Conservation (phyloP, 2,329 filamentous ascomycete genomes). For the Zasmidium cellare region DNA sequence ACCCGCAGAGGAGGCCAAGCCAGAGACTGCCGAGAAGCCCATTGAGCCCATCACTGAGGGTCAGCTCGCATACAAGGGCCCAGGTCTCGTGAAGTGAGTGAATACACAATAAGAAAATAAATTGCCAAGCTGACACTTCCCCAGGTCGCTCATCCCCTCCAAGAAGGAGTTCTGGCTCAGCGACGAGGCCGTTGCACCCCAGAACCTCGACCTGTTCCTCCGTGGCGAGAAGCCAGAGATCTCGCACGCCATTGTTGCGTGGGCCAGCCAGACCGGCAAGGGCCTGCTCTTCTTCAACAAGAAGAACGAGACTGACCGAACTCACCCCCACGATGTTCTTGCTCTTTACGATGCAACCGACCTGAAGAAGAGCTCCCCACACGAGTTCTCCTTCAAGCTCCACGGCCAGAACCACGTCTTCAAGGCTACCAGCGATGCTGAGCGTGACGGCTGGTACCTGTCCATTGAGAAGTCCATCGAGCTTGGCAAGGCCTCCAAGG, state of each 20-base stretch:
- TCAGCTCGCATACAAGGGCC: constrained; percentile 83
- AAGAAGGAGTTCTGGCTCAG: constrained; percentile 81
- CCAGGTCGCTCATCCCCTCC: constrained; percentile 80
- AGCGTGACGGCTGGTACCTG: constrained; percentile 90
- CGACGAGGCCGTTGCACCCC: constrained; percentile 68
- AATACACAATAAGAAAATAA: not conserved
- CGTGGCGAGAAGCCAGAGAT: constrained; percentile 83
- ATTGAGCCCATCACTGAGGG: constrained; percentile 77
- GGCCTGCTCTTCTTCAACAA: constrained; percentile 91
- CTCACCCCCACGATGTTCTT: constrained; percentile 75
- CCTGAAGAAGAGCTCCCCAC: constrained; percentile 70
- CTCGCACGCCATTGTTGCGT: constrained; percentile 78
- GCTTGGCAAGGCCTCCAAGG: constrained; percentile 79
- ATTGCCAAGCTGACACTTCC: constrained; percentile 11
- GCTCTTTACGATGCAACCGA: constrained; percentile 62
- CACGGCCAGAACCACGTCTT: constrained; percentile 91
- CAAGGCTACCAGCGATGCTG: constrained; percentile 71
- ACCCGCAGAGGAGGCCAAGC: constrained; percentile 12
- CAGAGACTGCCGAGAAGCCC: constrained; percentile 42
- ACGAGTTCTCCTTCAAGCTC: constrained; percentile 83
- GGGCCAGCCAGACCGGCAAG: constrained; percentile 92
- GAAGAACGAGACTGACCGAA: constrained; percentile 74
- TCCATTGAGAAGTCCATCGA: constrained; percentile 79
- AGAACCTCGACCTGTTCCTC: constrained; percentile 74
- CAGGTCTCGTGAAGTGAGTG: constrained; percentile 84